A percentile compares a stretch with the other conserved stretches of the same genome.
Evolutionary conservation across 2,329 filamentous ascomycete genomes (phyloP).

Genomic region (Penicillium sp.): DNA sequence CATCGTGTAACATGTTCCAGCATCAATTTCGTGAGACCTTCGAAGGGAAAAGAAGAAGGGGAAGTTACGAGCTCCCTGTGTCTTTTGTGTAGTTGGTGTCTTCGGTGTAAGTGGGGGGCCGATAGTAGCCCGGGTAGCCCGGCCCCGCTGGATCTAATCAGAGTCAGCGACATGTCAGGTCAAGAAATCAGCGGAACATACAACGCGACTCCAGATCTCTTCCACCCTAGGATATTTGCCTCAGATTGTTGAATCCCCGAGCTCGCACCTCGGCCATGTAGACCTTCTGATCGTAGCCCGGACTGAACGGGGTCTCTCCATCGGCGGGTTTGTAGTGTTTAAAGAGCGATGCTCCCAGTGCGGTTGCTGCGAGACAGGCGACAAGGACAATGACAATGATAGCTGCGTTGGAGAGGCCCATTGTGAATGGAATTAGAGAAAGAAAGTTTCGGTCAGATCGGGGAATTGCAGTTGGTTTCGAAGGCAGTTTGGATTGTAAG

Average conservation of each 20-base stretch:
- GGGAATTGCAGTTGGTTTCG: background rate
- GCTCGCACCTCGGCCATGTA: slow-evolving; percentile 29
- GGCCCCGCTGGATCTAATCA: slow-evolving; percentile 11
- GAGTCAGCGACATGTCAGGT: slow-evolving; percentile 5
- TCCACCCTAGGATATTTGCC: slow-evolving; percentile 16
- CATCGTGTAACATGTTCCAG: background rate
- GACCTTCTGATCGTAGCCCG: slow-evolving; percentile 22
- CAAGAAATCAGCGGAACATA: slow-evolving; percentile 6
- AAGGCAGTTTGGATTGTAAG: background rate
- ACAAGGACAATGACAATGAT: slow-evolving; percentile 29
- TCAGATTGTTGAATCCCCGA: slow-evolving; percentile 20
- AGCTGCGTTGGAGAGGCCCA: slow-evolving; percentile 20
- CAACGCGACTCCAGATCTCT: slow-evolving; percentile 21
- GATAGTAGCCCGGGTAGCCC: slow-evolving; percentile 8
- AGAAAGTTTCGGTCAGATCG: background rate
- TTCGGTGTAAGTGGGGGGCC: slow-evolving; percentile 4
- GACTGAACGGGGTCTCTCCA: slow-evolving; percentile 12
- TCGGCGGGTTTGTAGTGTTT: slow-evolving; percentile 23
- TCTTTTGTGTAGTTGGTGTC: slow-evolving; percentile 1
- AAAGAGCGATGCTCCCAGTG: slow-evolving; percentile 25
- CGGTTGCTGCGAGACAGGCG: slow-evolving; percentile 24
- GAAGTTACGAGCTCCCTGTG: background rate
- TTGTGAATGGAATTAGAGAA: background rate
- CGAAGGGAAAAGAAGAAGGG: background rate
- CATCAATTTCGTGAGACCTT: background rate